These are phyloP conservation scores for Diplodia sapinea DNA, from an alignment of 2,329 filamentous ascomycete species.

Conservation along the genomic window DNA sequence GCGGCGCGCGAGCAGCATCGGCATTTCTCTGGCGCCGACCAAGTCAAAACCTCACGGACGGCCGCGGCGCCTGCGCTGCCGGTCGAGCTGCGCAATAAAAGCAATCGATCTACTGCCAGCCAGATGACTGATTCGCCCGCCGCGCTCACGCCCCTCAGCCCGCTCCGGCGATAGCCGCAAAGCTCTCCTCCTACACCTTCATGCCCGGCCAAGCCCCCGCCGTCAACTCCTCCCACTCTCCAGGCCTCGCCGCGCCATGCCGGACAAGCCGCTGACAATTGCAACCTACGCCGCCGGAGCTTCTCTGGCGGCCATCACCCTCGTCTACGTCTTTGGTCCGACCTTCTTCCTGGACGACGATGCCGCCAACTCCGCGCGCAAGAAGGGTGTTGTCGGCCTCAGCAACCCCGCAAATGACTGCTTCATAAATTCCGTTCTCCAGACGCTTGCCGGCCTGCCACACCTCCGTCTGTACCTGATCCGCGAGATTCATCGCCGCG, in stretches of 20 bases:
- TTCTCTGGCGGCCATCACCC: conserved; percentile 89
- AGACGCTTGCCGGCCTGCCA: conserved; percentile 87
- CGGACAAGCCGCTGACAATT: conserved; percentile 80
- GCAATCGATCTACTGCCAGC: conserved; percentile 22
- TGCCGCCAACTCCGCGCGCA: conserved; percentile 65
- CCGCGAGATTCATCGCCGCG: conserved; percentile 82
- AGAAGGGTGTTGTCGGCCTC: conserved; percentile 87
- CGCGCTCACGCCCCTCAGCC: conserved; percentile 13
- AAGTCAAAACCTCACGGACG: conserved; percentile 27
- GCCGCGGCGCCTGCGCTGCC: conserved; percentile 7
- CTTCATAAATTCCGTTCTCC: conserved; percentile 90
- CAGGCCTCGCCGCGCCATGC: conserved; percentile 61
- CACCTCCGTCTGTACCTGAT: conserved; percentile 92
- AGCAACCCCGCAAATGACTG: conserved; percentile 84
- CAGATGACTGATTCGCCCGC: conserved; percentile 20
- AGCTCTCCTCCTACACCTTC: conserved; percentile 10
- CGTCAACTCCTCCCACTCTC: conserved; percentile 8
- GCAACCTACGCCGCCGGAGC: conserved; percentile 95
- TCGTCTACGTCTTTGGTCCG: conserved; percentile 97
- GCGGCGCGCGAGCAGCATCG: conserved; percentile 12
- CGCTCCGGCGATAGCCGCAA: conserved; percentile 19
- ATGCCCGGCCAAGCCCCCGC: conserved; percentile 34
- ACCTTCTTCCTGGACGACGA: conserved; percentile 94
- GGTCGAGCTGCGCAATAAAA: conserved; percentile 9
- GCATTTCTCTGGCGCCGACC: conserved; percentile 16